phyloP scores from a whole-genome alignment of 331 rosid species.

The Acacia pycnantha region DNA sequence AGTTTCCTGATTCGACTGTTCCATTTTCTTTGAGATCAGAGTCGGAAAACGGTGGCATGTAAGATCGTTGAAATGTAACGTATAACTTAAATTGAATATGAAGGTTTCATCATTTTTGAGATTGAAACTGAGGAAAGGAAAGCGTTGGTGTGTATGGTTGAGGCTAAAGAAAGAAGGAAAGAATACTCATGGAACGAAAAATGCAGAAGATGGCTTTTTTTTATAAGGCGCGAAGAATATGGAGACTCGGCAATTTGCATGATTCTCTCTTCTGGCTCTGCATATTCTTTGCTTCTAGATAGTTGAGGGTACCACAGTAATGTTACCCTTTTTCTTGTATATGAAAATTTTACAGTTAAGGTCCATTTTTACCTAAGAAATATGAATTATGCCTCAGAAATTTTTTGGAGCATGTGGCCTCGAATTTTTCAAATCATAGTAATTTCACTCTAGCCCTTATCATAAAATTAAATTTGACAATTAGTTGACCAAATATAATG shows the following conservation, averaged over 20 bases:
- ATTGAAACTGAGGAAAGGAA: not conserved
- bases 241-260: constrained; percentile 2
- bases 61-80: constrained; percentile 24
- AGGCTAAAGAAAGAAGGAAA: not conserved
- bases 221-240: constrained; percentile 35
- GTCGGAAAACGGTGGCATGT: not conserved
- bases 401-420: too few species aligned
- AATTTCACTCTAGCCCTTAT: too few species aligned
- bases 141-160: not conserved
- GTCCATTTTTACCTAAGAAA: too few species aligned
- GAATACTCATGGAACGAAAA: not conserved
- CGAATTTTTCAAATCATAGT: too few species aligned
- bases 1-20: constrained; percentile 41
- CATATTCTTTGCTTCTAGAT: not conserved
- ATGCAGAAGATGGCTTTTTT: constrained; percentile 1
- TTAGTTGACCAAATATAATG: too few species aligned
- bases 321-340: not conserved
- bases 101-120: not conserved
- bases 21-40: constrained; percentile 38
- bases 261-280: not conserved
- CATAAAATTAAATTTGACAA: too few species aligned
- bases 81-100: not conserved
- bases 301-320: not conserved
- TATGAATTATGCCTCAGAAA: too few species aligned
- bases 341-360: too few species aligned